A percentile compares a stretch with the other conserved stretches of the same genome.
Conservation (phyloP, 1,284 basidiomycete genomes). For the Ustilago xerochloae region DNA sequence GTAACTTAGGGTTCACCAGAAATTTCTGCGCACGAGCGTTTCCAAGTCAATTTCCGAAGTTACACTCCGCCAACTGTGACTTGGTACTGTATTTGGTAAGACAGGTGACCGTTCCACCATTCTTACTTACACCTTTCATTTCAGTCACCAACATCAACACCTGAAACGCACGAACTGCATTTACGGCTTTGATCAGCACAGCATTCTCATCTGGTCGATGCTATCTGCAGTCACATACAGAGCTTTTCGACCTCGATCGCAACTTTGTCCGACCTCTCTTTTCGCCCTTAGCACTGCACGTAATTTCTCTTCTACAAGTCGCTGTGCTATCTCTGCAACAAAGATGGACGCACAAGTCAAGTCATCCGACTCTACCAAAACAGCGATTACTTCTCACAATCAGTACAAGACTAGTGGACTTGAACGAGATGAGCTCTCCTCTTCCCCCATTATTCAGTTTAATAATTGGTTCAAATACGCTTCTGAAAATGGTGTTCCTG, state of each 20-base stretch:
- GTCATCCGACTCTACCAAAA: conserved; percentile 10
- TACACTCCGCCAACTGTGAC: neutral
- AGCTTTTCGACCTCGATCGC: conserved; percentile 2
- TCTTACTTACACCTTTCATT: neutral
- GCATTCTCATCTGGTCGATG: conserved; percentile 17
- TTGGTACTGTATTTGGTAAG: conserved; percentile 19
- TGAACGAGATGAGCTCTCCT: conserved; percentile 35
- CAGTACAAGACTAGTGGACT: conserved; percentile 64
- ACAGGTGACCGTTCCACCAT: too few species aligned
- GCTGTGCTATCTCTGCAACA: neutral
- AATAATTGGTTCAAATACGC: conserved; percentile 62
- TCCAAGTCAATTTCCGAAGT: neutral
- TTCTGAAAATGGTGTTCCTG: conserved; percentile 46
- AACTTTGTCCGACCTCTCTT: neutral
- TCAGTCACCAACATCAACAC: too few species aligned
- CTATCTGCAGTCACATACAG: neutral
- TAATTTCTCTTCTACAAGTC: neutral
- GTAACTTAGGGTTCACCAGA: neutral
- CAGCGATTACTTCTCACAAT: conserved; percentile 59
- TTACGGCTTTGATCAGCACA: too few species aligned
- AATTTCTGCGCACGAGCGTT: neutral
- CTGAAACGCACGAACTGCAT: too few species aligned
- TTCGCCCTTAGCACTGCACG: neutral
- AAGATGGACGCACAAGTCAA: conserved; percentile 30
- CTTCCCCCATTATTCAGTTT: conserved; percentile 62